Conservation (phyloP, 2,329 filamentous ascomycete species). For the Pseudocercospora pini-densiflorae region DNA sequence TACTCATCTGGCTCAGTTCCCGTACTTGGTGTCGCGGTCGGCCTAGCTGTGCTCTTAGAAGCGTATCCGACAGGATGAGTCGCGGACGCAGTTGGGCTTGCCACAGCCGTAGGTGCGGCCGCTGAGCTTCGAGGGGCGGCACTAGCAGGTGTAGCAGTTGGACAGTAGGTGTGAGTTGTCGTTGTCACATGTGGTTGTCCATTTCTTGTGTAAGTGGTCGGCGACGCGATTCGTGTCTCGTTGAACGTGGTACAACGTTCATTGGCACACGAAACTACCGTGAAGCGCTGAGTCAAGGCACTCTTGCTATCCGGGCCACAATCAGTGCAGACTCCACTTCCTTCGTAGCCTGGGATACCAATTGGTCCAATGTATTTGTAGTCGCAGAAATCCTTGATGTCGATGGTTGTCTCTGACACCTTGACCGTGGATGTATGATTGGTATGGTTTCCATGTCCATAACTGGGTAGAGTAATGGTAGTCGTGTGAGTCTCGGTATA, state of each 20-base stretch:
- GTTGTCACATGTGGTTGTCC: not conserved
- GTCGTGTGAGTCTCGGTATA: constrained; percentile 7
- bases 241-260: constrained; percentile 3
- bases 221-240: constrained; percentile 8
- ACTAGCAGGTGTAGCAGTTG: not conserved
- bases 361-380: constrained; percentile 8
- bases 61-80: not conserved
- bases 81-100: not conserved
- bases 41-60: not conserved
- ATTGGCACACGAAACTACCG: constrained; percentile 5
- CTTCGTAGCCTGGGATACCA: not conserved
- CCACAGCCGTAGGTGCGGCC: not conserved
- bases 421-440: not conserved
- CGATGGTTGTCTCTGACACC: constrained; percentile 5
- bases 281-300: constrained; percentile 3
- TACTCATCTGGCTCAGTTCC: not conserved
- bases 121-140: not conserved
- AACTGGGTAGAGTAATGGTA: not conserved
- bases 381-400: constrained; percentile 9
- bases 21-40: not conserved
- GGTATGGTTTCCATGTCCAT: not conserved
- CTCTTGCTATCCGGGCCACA: not conserved
- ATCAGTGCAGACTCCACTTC: constrained; percentile 11
- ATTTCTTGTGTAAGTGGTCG: not conserved
- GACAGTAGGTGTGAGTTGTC: constrained; percentile 7